Evolutionary conservation across 2,329 filamentous ascomycete species (phyloP).

Genomic region (Fusarium sp.): DNA sequence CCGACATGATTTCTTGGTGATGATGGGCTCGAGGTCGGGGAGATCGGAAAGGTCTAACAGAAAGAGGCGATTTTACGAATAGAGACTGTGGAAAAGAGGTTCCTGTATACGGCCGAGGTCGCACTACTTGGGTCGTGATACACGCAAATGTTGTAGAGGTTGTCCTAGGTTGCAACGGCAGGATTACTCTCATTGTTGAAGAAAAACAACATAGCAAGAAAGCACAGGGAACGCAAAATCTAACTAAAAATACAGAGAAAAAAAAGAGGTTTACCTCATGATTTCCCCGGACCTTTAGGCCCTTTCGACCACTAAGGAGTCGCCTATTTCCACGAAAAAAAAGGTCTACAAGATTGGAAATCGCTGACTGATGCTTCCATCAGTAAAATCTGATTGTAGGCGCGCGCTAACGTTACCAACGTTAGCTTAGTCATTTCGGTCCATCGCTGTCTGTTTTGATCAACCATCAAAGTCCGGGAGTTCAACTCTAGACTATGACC

Average conservation of each 20-base stretch:
- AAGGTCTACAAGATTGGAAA: slow-evolving; percentile 30
- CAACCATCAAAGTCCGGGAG: too few species aligned
- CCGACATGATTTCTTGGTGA: slow-evolving; percentile 31
- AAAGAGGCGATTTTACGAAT: not conserved
- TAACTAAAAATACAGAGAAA: slow-evolving; percentile 19
- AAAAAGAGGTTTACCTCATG: slow-evolving; percentile 23
- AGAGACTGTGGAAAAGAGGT: not conserved
- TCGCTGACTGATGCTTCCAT: slow-evolving; percentile 30
- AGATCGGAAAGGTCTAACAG: not conserved
- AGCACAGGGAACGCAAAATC: not conserved
- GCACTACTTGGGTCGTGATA: slow-evolving; percentile 6
- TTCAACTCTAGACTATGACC: too few species aligned
- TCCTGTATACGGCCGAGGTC: not conserved
- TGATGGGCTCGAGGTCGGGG: not conserved
- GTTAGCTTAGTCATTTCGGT: slow-evolving; percentile 37
- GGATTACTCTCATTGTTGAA: slow-evolving; percentile 30
- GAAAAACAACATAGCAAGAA: not conserved
- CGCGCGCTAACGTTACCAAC: too few species aligned
- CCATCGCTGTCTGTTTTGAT: too few species aligned
- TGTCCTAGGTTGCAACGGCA: slow-evolving; percentile 6
- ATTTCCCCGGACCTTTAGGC: slow-evolving; percentile 14
- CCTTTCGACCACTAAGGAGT: slow-evolving; percentile 30
- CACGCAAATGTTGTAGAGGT: slow-evolving; percentile 2
- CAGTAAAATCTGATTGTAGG: slow-evolving; percentile 8
- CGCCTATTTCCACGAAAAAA: slow-evolving; percentile 10